Evolutionary conservation across 2,329 filamentous ascomycete species (phyloP).

Genomic region (Colletotrichum acutatum): DNA sequence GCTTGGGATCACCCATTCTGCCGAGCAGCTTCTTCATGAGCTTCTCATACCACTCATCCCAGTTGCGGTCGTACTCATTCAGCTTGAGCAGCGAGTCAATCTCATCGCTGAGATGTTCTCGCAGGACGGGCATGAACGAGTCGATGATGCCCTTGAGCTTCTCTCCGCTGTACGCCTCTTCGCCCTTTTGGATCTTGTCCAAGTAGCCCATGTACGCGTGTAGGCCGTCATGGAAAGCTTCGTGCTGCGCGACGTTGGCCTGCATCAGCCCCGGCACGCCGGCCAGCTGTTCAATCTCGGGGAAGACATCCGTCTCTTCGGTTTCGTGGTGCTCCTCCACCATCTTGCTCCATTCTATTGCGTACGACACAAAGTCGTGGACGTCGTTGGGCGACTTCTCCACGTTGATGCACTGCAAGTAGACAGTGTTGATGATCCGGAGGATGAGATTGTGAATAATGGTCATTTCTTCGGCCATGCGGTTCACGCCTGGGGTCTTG

Average conservation of each 20-base stretch:
- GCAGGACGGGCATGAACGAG: conserved; percentile 47
- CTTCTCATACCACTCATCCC: conserved; percentile 44
- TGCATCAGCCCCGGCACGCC: conserved; percentile 44
- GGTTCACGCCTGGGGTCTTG: conserved; percentile 36
- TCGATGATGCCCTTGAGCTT: conserved; percentile 47
- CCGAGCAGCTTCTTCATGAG: conserved; percentile 34
- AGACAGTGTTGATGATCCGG: conserved; percentile 43
- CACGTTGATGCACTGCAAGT: conserved; percentile 41
- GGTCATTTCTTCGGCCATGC: conserved; percentile 44
- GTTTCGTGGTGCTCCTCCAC: conserved; percentile 45
- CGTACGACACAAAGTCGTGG: conserved; percentile 43
- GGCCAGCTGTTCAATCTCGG: conserved; percentile 43
- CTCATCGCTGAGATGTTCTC: conserved; percentile 51
- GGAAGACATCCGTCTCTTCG: conserved; percentile 48
- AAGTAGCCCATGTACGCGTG: conserved; percentile 46
- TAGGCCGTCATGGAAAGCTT: conserved; percentile 47
- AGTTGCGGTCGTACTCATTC: conserved; percentile 47
- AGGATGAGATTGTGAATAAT: conserved; percentile 46
- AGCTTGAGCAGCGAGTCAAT: conserved; percentile 49
- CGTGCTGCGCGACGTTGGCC: conserved; percentile 48
- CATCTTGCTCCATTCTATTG: conserved; percentile 38
- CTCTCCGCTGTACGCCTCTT: conserved; percentile 45
- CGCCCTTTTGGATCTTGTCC: conserved; percentile 40
- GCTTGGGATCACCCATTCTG: conserved; percentile 31
- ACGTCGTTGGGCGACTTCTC: conserved; percentile 38